Evolutionary conservation across 164 flowering plant genomes (phyloP).

Genomic region (Aristolochia californica): DNA sequence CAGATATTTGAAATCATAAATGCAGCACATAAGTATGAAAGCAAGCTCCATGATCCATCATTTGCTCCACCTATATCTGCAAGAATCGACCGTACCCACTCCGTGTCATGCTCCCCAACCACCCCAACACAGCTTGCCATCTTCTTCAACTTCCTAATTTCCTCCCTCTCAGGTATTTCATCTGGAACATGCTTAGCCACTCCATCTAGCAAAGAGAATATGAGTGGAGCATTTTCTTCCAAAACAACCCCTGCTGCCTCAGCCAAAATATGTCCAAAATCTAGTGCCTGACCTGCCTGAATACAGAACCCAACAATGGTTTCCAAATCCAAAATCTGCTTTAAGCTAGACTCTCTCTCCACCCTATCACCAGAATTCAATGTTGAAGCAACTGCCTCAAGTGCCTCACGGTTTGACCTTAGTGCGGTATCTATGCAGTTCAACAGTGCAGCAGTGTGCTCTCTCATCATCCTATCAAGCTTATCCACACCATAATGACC

Average conservation of each 20-base stretch:
- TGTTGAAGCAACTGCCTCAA: slow-evolving; percentile 71
- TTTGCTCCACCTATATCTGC: slow-evolving; percentile 78
- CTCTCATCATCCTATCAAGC: slow-evolving; percentile 79
- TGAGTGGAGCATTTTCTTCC: slow-evolving; percentile 75
- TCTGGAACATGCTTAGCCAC: slow-evolving; percentile 66
- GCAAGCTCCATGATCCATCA: slow-evolving; percentile 83
- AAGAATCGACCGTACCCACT: slow-evolving; percentile 72
- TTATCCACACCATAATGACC: slow-evolving; percentile 96
- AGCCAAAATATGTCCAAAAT: slow-evolving; percentile 67
- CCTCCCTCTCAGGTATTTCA: slow-evolving; percentile 74
- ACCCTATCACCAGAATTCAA: slow-evolving; percentile 67
- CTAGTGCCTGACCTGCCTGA: slow-evolving; percentile 88
- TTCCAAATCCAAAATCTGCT: slow-evolving; percentile 79
- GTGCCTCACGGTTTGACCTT: slow-evolving; percentile 75
- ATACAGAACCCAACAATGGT: slow-evolving; percentile 84
- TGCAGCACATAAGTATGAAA: slow-evolving; percentile 76
- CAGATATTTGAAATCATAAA: slow-evolving; percentile 86
- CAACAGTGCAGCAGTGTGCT: slow-evolving; percentile 82
- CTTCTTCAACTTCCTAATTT: slow-evolving; percentile 61
- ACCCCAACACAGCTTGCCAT: slow-evolving; percentile 62
- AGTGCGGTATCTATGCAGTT: slow-evolving; percentile 88
- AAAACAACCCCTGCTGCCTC: slow-evolving; percentile 84
- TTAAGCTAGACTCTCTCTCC: slow-evolving; percentile 67
- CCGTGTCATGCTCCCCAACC: slow-evolving; percentile 67
- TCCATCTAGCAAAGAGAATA: slow-evolving; percentile 60